These are phyloP conservation scores for Guadua angustifolia DNA, from an alignment of 176 grass and related monocot species.

Conservation along the genomic window DNA sequence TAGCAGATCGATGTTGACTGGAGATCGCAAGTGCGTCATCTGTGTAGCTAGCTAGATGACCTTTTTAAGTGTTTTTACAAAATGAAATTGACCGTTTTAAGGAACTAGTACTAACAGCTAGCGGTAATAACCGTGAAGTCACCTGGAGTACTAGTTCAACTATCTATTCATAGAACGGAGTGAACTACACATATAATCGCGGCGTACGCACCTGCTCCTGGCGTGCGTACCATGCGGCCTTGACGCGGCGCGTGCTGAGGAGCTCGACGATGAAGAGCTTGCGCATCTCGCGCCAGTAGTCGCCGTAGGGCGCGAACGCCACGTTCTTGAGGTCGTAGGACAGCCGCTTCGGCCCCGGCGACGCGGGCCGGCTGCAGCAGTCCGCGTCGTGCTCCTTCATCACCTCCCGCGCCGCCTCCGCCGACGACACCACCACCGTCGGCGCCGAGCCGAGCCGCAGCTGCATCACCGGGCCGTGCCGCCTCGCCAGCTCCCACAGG, in stretches of 20 bases:
- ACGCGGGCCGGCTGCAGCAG: slow-evolving; percentile 47
- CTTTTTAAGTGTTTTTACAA: no score
- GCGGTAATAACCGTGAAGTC: no score
- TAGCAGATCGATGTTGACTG: no score
- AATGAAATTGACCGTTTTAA: no score
- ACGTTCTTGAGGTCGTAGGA: slow-evolving; percentile 38
- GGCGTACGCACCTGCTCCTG: no score
- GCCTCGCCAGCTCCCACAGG: slow-evolving; percentile 46
- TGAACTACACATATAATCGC: no score
- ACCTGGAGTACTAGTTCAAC: no score
- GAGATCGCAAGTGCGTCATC: no score
- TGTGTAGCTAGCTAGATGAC: no score
- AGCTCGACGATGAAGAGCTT: slow-evolving; percentile 55
- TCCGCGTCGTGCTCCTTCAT: slow-evolving; percentile 51
- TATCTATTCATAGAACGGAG: no score
- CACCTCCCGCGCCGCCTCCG: slow-evolving; percentile 54
- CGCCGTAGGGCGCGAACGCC: slow-evolving; percentile 51
- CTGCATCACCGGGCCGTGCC: slow-evolving; percentile 46
- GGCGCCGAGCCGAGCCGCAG: slow-evolving; percentile 57
- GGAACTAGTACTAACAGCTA: no score
- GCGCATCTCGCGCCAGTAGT: slow-evolving; percentile 54
- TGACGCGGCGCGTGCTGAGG: slow-evolving; percentile 49
- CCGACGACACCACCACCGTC: slow-evolving; percentile 56
- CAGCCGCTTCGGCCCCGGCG: slow-evolving; percentile 31
- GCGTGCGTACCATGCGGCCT: neutral